Percentiles rank a stretch among this genome's conserved stretches.
phyloP scores from a whole-genome alignment of 768 basidiomycete species.

The Lactarius evosmus region DNA sequence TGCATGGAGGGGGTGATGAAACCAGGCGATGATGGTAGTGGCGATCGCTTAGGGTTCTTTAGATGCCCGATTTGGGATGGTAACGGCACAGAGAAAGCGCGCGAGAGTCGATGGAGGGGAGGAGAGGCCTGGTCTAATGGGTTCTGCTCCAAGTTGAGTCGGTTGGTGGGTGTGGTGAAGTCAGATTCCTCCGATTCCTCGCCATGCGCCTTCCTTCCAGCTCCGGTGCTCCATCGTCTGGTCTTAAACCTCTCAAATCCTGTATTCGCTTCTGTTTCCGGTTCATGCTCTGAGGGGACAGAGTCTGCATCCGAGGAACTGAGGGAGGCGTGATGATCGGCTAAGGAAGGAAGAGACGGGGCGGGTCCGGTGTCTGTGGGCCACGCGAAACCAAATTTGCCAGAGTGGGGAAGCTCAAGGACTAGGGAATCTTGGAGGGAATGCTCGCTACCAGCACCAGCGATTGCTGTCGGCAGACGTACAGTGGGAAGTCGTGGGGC shows the following conservation, averaged over 20 bases:
- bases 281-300: conserved; percentile 48
- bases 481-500: conserved; percentile 43
- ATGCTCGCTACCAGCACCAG: conserved; percentile 42
- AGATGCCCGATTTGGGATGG: conserved; percentile 75
- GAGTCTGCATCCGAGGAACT: conserved; percentile 54
- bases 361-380: conserved; percentile 45
- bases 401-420: conserved; percentile 46
- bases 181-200: conserved; percentile 33
- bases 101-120: conserved; percentile 55
- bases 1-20: conserved; percentile 30
- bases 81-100: conserved; percentile 78
- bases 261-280: conserved; percentile 2
- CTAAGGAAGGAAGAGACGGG: conserved; percentile 37
- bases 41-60: conserved; percentile 57
- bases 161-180: conserved; percentile 35
- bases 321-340: conserved; percentile 39
- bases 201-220: conserved; percentile 25
- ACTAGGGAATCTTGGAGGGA: conserved; percentile 45
- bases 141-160: conserved; percentile 34
- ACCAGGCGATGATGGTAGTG: conserved; percentile 27
- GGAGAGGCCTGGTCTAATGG: conserved; percentile 34
- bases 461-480: conserved; percentile 45
- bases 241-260: conserved; percentile 2
- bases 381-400: conserved; percentile 61
- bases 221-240: conserved; percentile 22